These are phyloP conservation scores for Yamadazyma sp. DNA, from an alignment of 805 yeast genomes.

Conservation along the genomic window DNA sequence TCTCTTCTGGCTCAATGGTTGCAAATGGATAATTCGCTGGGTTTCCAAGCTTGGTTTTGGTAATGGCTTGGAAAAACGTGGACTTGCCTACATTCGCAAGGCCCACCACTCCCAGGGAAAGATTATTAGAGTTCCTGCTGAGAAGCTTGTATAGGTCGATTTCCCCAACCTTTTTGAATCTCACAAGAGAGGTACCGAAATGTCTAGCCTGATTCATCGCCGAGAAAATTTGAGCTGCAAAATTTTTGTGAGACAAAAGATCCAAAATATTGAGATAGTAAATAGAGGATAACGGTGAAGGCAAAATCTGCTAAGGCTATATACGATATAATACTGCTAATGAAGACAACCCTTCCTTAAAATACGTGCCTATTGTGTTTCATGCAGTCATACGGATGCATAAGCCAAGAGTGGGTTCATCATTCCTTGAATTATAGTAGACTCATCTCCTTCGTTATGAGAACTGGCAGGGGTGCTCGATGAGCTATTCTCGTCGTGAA, in stretches of 20 bases:
- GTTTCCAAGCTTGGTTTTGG: conserved; percentile 57
- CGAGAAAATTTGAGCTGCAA: conserved; percentile 1
- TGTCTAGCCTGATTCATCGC: conserved; percentile 3
- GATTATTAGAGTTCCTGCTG: conserved; percentile 39
- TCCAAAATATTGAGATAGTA: too few relatives aligned
- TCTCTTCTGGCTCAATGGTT: conserved; percentile 72
- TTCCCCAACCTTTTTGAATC: conserved; percentile 3
- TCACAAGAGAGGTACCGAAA: conserved; percentile 1
- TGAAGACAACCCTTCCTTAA: too few relatives aligned
- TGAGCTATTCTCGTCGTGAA: too few relatives aligned
- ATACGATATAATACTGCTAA: too few relatives aligned
- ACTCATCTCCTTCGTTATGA: too few relatives aligned
- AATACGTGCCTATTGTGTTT: too few relatives aligned
- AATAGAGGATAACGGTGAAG: too few relatives aligned
- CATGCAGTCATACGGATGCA: too few relatives aligned
- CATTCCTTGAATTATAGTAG: too few relatives aligned
- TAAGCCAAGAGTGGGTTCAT: too few relatives aligned
- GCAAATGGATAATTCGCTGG: conserved; percentile 67
- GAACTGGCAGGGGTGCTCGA: too few relatives aligned
- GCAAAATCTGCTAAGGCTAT: too few relatives aligned
- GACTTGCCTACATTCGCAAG: conserved; percentile 61
- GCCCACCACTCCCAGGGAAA: conserved; percentile 49
- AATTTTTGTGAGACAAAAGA: neutral
- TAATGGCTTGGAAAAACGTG: conserved; percentile 53
- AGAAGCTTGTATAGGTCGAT: conserved; percentile 12